Conservation (phyloP, 2,329 filamentous ascomycete species). For the Pseudogymnoascus sp. region DNA sequence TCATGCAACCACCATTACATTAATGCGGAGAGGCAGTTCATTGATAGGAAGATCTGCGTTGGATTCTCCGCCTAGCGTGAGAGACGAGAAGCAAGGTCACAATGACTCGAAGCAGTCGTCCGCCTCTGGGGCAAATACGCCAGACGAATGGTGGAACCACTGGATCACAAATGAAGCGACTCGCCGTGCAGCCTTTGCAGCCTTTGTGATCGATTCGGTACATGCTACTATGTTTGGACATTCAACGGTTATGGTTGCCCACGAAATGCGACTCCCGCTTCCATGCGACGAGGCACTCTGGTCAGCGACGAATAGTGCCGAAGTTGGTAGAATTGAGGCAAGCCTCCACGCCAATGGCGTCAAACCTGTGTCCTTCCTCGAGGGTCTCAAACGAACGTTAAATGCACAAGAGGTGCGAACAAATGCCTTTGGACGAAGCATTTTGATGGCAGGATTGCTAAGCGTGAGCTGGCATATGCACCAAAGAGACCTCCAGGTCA, state of each 20-base stretch:
- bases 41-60: slow-evolving; percentile 77
- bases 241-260: slow-evolving; percentile 91
- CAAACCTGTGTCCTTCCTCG: slow-evolving; percentile 79
- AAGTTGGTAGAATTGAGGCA: slow-evolving; percentile 76
- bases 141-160: slow-evolving; percentile 88
- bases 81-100: slow-evolving; percentile 34
- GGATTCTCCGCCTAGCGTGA: slow-evolving; percentile 71
- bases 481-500: slow-evolving; percentile 87
- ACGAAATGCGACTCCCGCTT: slow-evolving; percentile 84
- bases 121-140: slow-evolving; percentile 57
- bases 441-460: slow-evolving; percentile 86
- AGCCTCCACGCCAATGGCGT: slow-evolving; percentile 73
- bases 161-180: slow-evolving; percentile 96
- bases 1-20: slow-evolving; percentile 86
- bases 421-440: slow-evolving; percentile 86
- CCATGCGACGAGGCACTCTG: slow-evolving; percentile 91
- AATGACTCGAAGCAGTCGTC: slow-evolving; percentile 53
- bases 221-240: slow-evolving; percentile 98
- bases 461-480: slow-evolving; percentile 98
- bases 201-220: slow-evolving; percentile 90
- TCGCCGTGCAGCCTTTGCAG: slow-evolving; percentile 79
- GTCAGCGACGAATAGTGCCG: slow-evolving; percentile 79
- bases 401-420: slow-evolving; percentile 80
- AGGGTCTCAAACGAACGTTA: slow-evolving; percentile 81
- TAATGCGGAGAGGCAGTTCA: slow-evolving; percentile 90